Evolutionary conservation across 192 early-diverging fungal genomes (phyloP).

Genomic region (Rhizoclosmatium sp.): DNA sequence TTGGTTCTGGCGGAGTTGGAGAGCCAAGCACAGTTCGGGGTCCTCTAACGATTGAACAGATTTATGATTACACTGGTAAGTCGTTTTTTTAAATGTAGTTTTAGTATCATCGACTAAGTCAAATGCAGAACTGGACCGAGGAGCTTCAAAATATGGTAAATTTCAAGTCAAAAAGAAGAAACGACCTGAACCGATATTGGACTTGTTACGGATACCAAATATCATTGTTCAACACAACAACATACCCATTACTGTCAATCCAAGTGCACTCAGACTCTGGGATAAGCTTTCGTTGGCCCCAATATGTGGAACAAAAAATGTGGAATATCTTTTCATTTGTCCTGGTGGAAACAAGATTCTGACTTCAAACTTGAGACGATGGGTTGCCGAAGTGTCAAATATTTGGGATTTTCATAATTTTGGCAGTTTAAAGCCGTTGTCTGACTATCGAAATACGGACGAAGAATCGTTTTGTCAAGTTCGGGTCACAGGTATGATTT

Average conservation of each 20-base stretch:
- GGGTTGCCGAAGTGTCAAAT: slow-evolving; percentile 21
- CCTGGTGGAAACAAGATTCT: slow-evolving; percentile 4
- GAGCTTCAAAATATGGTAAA: slow-evolving; percentile 29
- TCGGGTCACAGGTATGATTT: not conserved
- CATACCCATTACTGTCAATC: slow-evolving; percentile 9
- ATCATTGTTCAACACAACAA: slow-evolving; percentile 20
- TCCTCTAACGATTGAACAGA: slow-evolving; percentile 32
- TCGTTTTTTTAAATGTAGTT: not conserved
- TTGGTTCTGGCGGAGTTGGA: not conserved
- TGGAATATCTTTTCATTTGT: slow-evolving; percentile 17
- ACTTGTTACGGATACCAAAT: slow-evolving; percentile 8
- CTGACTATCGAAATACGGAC: slow-evolving; percentile 2
- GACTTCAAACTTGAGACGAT: slow-evolving; percentile 1
- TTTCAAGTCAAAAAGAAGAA: slow-evolving; percentile 33
- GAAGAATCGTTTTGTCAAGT: slow-evolving; percentile 7
- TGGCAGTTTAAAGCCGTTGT: not conserved
- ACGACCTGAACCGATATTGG: slow-evolving; percentile 25
- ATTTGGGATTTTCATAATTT: slow-evolving; percentile 32
- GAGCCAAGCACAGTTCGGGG: slow-evolving; percentile 9
- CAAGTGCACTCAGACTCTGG: slow-evolving; percentile 17
- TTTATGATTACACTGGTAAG: slow-evolving; percentile 36
- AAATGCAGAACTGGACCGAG: not conserved
- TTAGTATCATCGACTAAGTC: not conserved
- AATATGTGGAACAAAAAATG: slow-evolving; percentile 17
- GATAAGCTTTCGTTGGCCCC: slow-evolving; percentile 23